These are phyloP conservation scores for Penicillium chermesinum DNA, from an alignment of 495 filamentous ascomycete species.

Conservation along the genomic window DNA sequence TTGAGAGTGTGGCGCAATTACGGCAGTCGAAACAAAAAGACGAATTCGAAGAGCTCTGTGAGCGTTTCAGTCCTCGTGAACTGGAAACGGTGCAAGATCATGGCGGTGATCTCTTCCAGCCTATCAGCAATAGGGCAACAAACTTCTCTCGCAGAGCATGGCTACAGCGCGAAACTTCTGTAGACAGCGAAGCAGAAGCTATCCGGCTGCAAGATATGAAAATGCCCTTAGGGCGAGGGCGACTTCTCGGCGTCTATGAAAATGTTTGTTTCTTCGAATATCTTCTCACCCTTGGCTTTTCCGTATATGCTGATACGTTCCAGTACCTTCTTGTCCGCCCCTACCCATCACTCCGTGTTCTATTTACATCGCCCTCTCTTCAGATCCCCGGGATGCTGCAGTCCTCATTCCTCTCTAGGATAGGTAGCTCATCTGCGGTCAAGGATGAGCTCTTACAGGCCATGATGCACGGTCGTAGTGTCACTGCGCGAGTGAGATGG, in stretches of 20 bases:
- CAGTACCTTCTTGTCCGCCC: conserved; percentile 61
- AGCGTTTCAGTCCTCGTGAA: conserved; percentile 54
- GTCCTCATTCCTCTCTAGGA: conserved; percentile 48
- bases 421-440: conserved; percentile 47
- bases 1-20: conserved; percentile 16
- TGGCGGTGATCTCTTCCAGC: conserved; percentile 33
- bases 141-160: conserved; percentile 5
- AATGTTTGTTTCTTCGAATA: conserved; percentile 23
- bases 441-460: conserved; percentile 52
- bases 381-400: conserved; percentile 58
- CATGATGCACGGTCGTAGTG: conserved; percentile 53
- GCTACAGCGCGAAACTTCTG: conserved; percentile 20
- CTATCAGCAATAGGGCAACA: conserved; percentile 3
- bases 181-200: conserved; percentile 24
- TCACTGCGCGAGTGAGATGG: conserved; percentile 62
- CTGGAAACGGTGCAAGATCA: conserved; percentile 41
- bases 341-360: conserved; percentile 56
- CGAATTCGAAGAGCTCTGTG: conserved; percentile 51
- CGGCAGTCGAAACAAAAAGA: conserved; percentile 11
- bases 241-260: conserved; percentile 42
- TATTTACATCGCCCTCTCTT: conserved; percentile 59
- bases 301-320: not conserved
- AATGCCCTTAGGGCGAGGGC: conserved; percentile 19
- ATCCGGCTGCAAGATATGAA: conserved; percentile 21
- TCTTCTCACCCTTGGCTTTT: not conserved